Percentiles rank a stretch among this genome's conserved stretches.
Conservation (phyloP, 2,329 filamentous ascomycete species). For the Penicillium sp. region DNA sequence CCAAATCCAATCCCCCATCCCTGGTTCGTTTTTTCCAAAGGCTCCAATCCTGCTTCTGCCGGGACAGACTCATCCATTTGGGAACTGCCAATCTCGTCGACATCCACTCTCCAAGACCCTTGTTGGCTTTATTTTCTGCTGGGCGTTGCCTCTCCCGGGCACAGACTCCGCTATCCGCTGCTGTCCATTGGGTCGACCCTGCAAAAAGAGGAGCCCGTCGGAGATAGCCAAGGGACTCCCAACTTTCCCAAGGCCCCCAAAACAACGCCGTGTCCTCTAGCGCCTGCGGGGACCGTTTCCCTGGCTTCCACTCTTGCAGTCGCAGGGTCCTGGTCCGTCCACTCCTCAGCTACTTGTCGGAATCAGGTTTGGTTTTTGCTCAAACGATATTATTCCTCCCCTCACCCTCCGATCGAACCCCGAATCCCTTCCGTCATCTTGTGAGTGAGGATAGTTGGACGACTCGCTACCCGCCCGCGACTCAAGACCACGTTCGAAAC, state of each 20-base stretch:
- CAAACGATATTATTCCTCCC: conserved; percentile 5
- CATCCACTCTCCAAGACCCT: conserved; percentile 15
- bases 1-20: background rate
- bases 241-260: conserved; percentile 7
- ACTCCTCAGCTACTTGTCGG: background rate
- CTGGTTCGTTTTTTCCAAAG: background rate
- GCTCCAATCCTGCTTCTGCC: background rate
- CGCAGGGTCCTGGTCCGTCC: conserved; percentile 5
- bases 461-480: background rate
- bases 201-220: conserved; percentile 6
- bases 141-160: conserved; percentile 1
- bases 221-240: conserved; percentile 11
- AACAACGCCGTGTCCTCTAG: conserved; percentile 14
- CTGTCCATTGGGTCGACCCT: conserved; percentile 7
- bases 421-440: conserved; percentile 10
- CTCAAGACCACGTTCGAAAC: background rate
- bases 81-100: background rate
- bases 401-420: conserved; percentile 1
- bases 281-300: conserved; percentile 26
- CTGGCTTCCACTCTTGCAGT: conserved; percentile 6
- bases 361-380: conserved; percentile 9
- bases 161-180: conserved; percentile 3
- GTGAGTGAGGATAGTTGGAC: background rate
- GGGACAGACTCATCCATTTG: background rate
- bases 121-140: conserved; percentile 6